Evolutionary conservation across 108 stramenopile genomes (phyloP), one percentile per base, ranked within the genome.

Genomic region (Skeletonema menzelii): DNA sequence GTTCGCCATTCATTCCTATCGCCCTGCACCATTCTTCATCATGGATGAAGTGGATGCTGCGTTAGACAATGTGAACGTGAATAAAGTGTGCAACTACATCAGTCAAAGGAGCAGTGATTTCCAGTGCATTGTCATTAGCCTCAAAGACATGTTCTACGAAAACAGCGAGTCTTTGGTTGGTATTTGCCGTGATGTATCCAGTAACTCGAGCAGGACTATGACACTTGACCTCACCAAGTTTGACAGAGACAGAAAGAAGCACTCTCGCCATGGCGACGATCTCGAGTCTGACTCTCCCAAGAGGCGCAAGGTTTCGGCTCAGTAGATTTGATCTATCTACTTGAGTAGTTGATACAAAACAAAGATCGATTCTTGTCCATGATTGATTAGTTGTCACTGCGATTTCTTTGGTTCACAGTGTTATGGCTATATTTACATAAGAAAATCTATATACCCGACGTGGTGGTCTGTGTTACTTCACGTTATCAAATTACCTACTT

Each of bases 71-170:
- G 96, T 98, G 70, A 99, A 99, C 63, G 95, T 99, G 37, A 89
- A 90, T 65, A 98, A 98, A 83, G 97, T 99, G 10, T 98, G 97
- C 88, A 94, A 97, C 84, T 99, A 97, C 81, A 97, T 99, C 73
- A 83, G 85, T 69, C 95, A 91, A 72, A 94, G 96, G 62, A 91
- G 90, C 61, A 66, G 83, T 37, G 93, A 87, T 74, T 95, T 98
- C 76, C 99, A 99, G 76, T 99, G 96, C 87, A 94, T 99, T 59
- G 98, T 99, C 47, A 99, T 99, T 67, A 97, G 96, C 63, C 91
- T 99, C 69, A 99, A 99, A 84, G 98, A 99, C 70, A 95, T 93
- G 81, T 98, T 98, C 76, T 98, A 94, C 83, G 90, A 93, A 69
- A 88, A 90, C 10, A 93, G 92, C 66, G 81, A 97, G 63, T 82